Conservation (phyloP, 1,284 basidiomycete genomes). For the Naganishia liquefaciens region DNA sequence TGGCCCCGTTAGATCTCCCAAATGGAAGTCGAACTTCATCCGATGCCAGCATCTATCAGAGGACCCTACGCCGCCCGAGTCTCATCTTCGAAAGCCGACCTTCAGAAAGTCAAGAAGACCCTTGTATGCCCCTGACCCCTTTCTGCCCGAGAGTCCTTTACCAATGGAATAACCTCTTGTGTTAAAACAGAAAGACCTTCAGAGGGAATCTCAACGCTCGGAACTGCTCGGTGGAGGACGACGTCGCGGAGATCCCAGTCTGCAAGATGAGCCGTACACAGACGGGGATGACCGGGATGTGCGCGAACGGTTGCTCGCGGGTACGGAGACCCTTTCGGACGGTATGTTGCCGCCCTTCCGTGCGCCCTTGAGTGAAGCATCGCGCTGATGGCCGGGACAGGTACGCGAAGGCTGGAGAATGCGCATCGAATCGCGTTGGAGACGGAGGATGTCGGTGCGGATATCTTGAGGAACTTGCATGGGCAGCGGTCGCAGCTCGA, state of each 20-base stretch:
- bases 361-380: too few relatives aligned
- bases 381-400: conserved; percentile 24
- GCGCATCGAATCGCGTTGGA: conserved; percentile 91
- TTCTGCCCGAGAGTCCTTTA: not conserved
- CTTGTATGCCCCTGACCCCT: conserved; percentile 52
- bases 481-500: conserved; percentile 93
- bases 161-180: not conserved
- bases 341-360: conserved; percentile 55
- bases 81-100: conserved; percentile 67
- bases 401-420: conserved; percentile 75
- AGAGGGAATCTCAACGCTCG: conserved; percentile 52
- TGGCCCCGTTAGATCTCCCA: conserved; percentile 72
- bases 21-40: conserved; percentile 99
- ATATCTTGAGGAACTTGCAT: conserved; percentile 82
- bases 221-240: conserved; percentile 53
- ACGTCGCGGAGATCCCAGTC: conserved; percentile 58
- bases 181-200: conserved; percentile 53
- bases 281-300: conserved; percentile 56
- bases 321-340: conserved; percentile 72
- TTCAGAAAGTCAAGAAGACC: conserved; percentile 75
- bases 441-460: conserved; percentile 92
- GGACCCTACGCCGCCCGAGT: conserved; percentile 73
- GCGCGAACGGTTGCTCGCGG: conserved; percentile 73
- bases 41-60: conserved; percentile 82
- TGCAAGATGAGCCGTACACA: conserved; percentile 73